phyloP scores from a whole-genome alignment of 148 eudicot species.

The Camellia japonica region DNA sequence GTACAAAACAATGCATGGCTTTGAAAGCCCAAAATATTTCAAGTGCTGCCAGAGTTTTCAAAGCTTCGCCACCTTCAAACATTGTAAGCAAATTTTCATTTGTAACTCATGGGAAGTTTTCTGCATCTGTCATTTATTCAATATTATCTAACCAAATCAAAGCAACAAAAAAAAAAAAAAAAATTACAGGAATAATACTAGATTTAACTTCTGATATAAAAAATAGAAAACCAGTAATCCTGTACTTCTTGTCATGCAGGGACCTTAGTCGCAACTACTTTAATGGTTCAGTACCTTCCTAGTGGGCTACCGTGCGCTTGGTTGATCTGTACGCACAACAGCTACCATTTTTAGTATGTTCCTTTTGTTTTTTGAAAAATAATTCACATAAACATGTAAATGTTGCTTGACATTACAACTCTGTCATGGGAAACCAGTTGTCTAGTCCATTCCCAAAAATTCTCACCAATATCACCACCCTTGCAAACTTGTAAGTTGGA shows the following conservation, averaged over 20 bases:
- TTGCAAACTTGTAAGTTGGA: slow-evolving; percentile 39
- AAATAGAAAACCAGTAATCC: neutral
- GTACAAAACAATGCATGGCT: slow-evolving; percentile 32
- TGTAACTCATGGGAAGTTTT: neutral
- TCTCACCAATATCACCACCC: slow-evolving; percentile 48
- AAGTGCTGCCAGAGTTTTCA: slow-evolving; percentile 46
- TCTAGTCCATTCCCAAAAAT: slow-evolving; percentile 54
- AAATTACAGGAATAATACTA: too few species aligned
- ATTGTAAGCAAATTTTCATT: slow-evolving; percentile 32
- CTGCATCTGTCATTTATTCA: neutral
- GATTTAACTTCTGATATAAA: neutral
- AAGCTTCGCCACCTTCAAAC: slow-evolving; percentile 39
- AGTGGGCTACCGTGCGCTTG: slow-evolving; percentile 49
- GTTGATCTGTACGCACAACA: slow-evolving; percentile 33
- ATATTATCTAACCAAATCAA: neutral
- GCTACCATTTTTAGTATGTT: neutral
- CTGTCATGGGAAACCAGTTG: slow-evolving; percentile 56
- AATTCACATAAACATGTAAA: neutral
- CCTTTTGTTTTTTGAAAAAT: neutral
- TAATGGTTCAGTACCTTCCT: slow-evolving; percentile 44
- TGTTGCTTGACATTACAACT: slow-evolving; percentile 33
- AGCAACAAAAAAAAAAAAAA: neutral
- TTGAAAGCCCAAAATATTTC: slow-evolving; percentile 46
- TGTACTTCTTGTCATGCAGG: slow-evolving; percentile 25
- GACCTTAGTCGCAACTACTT: slow-evolving; percentile 59